Evolutionary conservation across 768 basidiomycete genomes (phyloP), one percentile per base, ranked within the genome.

Genomic region (Gymnopilus dilepis): DNA sequence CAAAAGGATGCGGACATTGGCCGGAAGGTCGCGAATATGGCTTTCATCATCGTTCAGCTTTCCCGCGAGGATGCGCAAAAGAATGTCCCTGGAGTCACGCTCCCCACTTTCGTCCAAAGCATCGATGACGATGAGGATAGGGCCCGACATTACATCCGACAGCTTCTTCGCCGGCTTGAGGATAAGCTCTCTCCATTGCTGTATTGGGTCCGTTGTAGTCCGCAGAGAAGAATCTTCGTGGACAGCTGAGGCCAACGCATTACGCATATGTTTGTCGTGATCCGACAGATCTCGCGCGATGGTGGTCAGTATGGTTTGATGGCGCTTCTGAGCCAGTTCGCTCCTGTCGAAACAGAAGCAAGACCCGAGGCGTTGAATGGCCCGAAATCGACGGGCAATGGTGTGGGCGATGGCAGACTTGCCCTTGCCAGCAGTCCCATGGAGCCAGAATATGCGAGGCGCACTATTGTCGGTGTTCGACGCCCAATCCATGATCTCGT

Each of bases 351-450:
- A 78, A 62, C 73, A 74, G 61, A 74, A 77, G n/a, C 67, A 76
- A 3, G 74, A 71, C 4, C 75, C 77, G 13, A 80, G 72, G 12
- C 58, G 45, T 2, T 65, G 60, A 12, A 57, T 45, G 4, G 66
- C 45, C 17, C 63, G 52, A 11, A 72, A 67, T n/a, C 56, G 58
- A 6, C 65, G 19, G 12, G 74, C 73, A n/a, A 79, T 61, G 6
- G 75, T 73, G 37, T 74, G 70, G 6, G 77, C 72, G n/a, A 80
- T 75, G 24, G 77, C 62, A 2, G 77, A 76, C 63, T 79, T 80
- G 12, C 79, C 79, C 9, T 63, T 67, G 7, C 79, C 79, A 6
- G 33, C 33, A 12, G 6, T 34, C 6, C 33, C 33, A 34, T 34
- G 33, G 33, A 15, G 78, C 66, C 73, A 73, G 43, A 69, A 68